phyloP scores from a whole-genome alignment of 352 stramenopile species.

The Pythium pyrilobum region DNA sequence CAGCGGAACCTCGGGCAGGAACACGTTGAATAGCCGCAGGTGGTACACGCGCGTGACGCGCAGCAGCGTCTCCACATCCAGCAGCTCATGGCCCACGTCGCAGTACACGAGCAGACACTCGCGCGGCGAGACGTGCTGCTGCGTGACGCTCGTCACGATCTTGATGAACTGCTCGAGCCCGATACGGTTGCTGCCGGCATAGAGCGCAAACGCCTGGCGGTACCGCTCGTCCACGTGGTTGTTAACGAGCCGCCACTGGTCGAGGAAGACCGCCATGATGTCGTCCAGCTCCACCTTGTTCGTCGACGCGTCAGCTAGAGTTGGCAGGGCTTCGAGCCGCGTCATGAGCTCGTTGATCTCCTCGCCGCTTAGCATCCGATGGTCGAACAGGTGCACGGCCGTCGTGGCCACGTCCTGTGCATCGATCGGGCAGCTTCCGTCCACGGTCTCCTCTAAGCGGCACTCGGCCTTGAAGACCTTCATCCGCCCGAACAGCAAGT shows the following conservation, averaged over 20 bases:
- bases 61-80: constrained; percentile 52
- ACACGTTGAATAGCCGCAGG: constrained; percentile 41
- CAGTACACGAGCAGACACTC: constrained; percentile 65
- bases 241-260: constrained; percentile 40
- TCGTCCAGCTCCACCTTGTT: constrained; percentile 55
- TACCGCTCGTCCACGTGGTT: constrained; percentile 56
- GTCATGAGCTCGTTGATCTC: constrained; percentile 31
- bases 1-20: constrained; percentile 45
- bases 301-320: neutral
- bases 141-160: constrained; percentile 60
- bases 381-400: constrained; percentile 37
- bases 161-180: constrained; percentile 70
- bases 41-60: constrained; percentile 54
- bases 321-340: constrained; percentile 29
- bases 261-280: constrained; percentile 51
- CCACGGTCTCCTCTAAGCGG: constrained; percentile 45
- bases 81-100: constrained; percentile 53
- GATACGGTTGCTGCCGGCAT: constrained; percentile 37
- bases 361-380: constrained; percentile 26
- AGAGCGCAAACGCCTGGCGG: constrained; percentile 36
- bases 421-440: constrained; percentile 44
- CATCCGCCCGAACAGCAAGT: constrained; percentile 66
- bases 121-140: constrained; percentile 31
- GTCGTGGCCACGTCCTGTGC: constrained; percentile 25
- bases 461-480: constrained; percentile 61